A percentile compares a stretch with the other conserved stretches of the same genome.
These are phyloP conservation scores for Saccharomycopsis vini DNA, from an alignment of 805 yeast species.

Conservation along the genomic window DNA sequence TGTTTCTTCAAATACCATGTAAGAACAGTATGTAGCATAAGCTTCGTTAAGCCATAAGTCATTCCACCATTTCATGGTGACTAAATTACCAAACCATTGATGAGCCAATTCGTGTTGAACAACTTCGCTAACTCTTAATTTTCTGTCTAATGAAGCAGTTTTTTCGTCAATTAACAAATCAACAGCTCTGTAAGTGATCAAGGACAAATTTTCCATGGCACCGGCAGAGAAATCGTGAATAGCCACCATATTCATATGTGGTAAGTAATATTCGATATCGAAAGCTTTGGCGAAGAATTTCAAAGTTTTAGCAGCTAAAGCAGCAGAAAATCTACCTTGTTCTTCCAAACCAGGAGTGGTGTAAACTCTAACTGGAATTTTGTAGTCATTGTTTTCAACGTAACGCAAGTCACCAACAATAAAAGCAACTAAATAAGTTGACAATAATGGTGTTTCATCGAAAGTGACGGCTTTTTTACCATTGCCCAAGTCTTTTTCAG, in stretches of 20 bases:
- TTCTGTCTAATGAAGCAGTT: conserved; percentile 52
- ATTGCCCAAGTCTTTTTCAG: conserved; percentile 35
- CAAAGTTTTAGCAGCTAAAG: conserved; percentile 66
- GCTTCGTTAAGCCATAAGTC: conserved; percentile 86
- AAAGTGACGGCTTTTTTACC: conserved; percentile 47
- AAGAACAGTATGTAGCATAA: conserved; percentile 53
- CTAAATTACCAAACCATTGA: conserved; percentile 88
- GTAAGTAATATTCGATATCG: conserved; percentile 69
- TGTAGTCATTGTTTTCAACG: conserved; percentile 56
- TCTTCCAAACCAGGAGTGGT: conserved; percentile 71
- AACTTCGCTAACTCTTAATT: conserved; percentile 74
- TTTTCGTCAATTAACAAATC: conserved; percentile 67
- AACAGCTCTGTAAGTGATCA: conserved; percentile 70
- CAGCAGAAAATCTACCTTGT: conserved; percentile 65
- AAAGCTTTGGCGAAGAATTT: conserved; percentile 64
- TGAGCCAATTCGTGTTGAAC: conserved; percentile 86
- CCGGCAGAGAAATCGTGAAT: conserved; percentile 80
- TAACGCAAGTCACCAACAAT: conserved; percentile 73
- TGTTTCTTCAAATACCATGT: conserved; percentile 81
- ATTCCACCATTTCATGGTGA: conserved; percentile 91
- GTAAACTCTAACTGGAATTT: conserved; percentile 72
- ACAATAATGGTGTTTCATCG: conserved; percentile 74
- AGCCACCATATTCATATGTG: conserved; percentile 75
- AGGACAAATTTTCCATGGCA: conserved; percentile 85
- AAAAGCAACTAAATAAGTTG: conserved; percentile 79